Percentiles rank a stretch among this genome's conserved stretches.
Evolutionary conservation across 2,329 filamentous ascomycete genomes (phyloP).

Genomic region (Diaporthe eres): DNA sequence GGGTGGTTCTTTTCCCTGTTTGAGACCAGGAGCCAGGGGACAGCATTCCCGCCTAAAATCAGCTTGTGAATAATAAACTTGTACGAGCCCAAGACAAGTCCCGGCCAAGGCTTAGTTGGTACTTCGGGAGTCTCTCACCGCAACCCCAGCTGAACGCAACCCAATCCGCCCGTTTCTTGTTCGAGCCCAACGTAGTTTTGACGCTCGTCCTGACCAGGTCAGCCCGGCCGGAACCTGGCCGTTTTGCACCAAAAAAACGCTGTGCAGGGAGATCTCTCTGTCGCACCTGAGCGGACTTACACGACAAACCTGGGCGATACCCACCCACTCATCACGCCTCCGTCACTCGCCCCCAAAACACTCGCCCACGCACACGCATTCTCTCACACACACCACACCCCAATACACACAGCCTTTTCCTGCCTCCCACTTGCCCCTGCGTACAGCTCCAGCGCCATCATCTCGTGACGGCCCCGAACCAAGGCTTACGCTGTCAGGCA

Average conservation of each 20-base stretch:
- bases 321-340: constrained; percentile 9
- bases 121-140: constrained; percentile 23
- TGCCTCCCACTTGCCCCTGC: constrained; percentile 29
- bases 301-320: constrained; percentile 22
- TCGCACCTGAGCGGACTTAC: constrained; percentile 30
- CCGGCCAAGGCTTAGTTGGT: constrained; percentile 14
- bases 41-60: constrained; percentile 24
- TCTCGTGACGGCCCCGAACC: constrained; percentile 22
- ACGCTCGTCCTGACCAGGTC: constrained; percentile 28
- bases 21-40: constrained; percentile 20
- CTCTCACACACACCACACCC: constrained; percentile 10
- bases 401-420: constrained; percentile 22
- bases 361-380: constrained; percentile 2
- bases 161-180: constrained; percentile 28
- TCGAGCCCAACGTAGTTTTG: constrained; percentile 35
- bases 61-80: constrained; percentile 23
- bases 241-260: constrained; percentile 24
- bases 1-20: constrained; percentile 24
- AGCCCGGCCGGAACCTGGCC: constrained; percentile 31
- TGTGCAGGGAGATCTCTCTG: constrained; percentile 30
- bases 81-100: constrained; percentile 22
- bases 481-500: constrained; percentile 21
- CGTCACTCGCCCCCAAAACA: constrained; percentile 30
- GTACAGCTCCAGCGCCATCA: constrained; percentile 34
- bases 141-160: constrained; percentile 35